phyloP scores from a whole-genome alignment of 2,329 filamentous ascomycete genomes.

The Phaeosphaeriaceae sp. region DNA sequence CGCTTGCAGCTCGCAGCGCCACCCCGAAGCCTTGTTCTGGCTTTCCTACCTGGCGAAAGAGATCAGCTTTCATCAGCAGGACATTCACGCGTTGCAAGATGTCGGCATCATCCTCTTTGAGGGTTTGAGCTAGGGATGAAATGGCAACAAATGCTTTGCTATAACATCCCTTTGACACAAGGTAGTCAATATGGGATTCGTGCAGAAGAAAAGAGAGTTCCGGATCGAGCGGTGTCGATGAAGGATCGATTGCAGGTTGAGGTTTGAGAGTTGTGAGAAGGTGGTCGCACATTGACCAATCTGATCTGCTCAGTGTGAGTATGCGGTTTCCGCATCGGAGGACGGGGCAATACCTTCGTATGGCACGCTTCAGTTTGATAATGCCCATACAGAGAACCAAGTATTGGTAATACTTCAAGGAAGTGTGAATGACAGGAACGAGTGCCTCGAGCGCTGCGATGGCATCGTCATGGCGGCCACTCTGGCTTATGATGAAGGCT shows the following conservation, averaged over 20 bases:
- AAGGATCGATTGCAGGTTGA: constrained; percentile 49
- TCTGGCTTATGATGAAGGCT: constrained; percentile 69
- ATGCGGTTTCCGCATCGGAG: constrained; percentile 17
- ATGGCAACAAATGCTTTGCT: constrained; percentile 61
- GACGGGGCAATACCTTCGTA: constrained; percentile 55
- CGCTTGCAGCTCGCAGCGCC: constrained; percentile 74
- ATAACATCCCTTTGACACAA: constrained; percentile 62
- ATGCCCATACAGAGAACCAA: constrained; percentile 72
- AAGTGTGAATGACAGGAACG: constrained; percentile 68
- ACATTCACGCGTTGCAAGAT: constrained; percentile 73
- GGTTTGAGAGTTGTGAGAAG: constrained; percentile 65
- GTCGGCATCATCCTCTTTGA: constrained; percentile 65
- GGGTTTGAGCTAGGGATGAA: constrained; percentile 58
- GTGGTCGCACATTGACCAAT: constrained; percentile 63
- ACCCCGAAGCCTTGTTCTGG: constrained; percentile 79
- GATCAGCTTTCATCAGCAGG: constrained; percentile 73
- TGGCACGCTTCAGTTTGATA: constrained; percentile 68
- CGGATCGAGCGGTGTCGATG: constrained; percentile 57
- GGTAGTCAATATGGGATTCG: constrained; percentile 66
- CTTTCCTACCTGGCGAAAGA: constrained; percentile 72
- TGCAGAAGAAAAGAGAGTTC: constrained; percentile 67
- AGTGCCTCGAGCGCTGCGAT: constrained; percentile 66
- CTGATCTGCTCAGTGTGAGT: constrained; percentile 51
- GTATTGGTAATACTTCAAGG: constrained; percentile 79
- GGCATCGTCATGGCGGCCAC: constrained; percentile 75